phyloP scores from a whole-genome alignment of 805 yeast genomes.

The Kazachstania bromeliacearum region DNA sequence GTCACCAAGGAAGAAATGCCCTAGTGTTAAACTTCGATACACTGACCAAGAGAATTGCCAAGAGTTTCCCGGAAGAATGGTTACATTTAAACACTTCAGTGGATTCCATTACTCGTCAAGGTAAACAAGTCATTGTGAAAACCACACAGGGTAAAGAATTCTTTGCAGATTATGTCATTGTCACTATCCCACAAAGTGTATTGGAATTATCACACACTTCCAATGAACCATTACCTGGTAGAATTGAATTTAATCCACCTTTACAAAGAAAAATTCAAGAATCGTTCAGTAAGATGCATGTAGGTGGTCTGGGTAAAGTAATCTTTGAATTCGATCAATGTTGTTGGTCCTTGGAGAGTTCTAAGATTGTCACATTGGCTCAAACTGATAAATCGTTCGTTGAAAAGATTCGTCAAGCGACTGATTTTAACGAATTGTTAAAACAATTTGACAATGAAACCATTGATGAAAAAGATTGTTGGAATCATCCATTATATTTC shows the following conservation, averaged over 20 bases:
- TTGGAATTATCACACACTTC: constrained; percentile 34
- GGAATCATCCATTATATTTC: constrained; percentile 54
- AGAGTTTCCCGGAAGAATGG: constrained; percentile 32
- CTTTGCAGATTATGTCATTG: constrained; percentile 48
- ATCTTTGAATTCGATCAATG: constrained; percentile 53
- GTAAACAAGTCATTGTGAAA: constrained; percentile 26
- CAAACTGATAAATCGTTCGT: constrained; percentile 15
- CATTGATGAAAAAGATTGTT: constrained; percentile 26
- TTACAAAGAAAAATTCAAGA: constrained; percentile 39
- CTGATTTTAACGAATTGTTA: constrained; percentile 11
- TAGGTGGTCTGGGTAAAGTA: constrained; percentile 67
- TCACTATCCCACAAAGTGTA: constrained; percentile 72
- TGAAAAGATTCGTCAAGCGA: constrained; percentile 14
- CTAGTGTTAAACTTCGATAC: constrained; percentile 46
- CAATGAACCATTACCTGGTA: constrained; percentile 26
- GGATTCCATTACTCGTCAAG: constrained; percentile 30
- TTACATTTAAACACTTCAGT: constrained; percentile 34
- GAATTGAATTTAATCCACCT: constrained; percentile 46
- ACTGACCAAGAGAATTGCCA: constrained; percentile 39
- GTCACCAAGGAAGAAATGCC: constrained; percentile 73
- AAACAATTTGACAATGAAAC: constrained; percentile 5
- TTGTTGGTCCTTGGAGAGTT: constrained; percentile 52
- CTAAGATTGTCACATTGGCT: constrained; percentile 40
- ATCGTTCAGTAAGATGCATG: constrained; percentile 42
- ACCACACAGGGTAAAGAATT: constrained; percentile 29